A percentile compares a stretch with the other conserved stretches of the same genome.
These are phyloP conservation scores for Nemania diffusa DNA, from an alignment of 2,329 filamentous ascomycete genomes.

Conservation along the genomic window DNA sequence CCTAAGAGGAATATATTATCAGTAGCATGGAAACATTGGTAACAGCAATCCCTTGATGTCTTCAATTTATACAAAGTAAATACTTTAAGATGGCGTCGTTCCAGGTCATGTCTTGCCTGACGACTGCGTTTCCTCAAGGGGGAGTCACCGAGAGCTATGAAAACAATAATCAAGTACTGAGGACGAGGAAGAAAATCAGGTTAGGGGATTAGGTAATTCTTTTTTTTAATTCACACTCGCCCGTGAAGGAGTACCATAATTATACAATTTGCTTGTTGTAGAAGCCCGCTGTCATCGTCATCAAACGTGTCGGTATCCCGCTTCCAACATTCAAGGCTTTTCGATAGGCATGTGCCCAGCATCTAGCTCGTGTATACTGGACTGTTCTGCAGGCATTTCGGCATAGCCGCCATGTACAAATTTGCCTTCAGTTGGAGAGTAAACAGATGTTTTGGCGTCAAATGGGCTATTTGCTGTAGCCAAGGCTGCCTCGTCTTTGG, in stretches of 20 bases:
- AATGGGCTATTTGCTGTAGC: not conserved
- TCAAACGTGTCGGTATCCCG: not conserved
- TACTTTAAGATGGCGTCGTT: not conserved
- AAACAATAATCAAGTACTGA: not conserved
- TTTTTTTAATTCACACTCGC: not conserved
- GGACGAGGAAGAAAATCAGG: not conserved
- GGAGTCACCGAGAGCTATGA: not conserved
- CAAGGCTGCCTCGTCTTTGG: slow-evolving; percentile 14
- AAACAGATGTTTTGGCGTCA: not conserved
- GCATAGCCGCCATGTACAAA: not conserved
- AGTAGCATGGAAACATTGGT: not conserved
- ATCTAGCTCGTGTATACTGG: slow-evolving; percentile 22
- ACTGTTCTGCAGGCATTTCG: slow-evolving; percentile 16
- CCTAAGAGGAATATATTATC: not conserved
- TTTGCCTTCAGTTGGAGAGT: not conserved
- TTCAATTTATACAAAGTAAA: too few relatives aligned
- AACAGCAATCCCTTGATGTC: not conserved
- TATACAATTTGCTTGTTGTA: not conserved
- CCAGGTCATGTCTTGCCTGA: not conserved
- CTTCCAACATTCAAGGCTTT: slow-evolving; percentile 11
- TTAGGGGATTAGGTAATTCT: not conserved
- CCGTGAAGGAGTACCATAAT: not conserved
- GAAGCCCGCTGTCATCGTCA: not conserved
- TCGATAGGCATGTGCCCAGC: slow-evolving; percentile 6
- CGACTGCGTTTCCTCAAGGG: not conserved